These are phyloP conservation scores for Laburnicola sp. DNA, from an alignment of 2,329 filamentous ascomycete species.

Conservation along the genomic window DNA sequence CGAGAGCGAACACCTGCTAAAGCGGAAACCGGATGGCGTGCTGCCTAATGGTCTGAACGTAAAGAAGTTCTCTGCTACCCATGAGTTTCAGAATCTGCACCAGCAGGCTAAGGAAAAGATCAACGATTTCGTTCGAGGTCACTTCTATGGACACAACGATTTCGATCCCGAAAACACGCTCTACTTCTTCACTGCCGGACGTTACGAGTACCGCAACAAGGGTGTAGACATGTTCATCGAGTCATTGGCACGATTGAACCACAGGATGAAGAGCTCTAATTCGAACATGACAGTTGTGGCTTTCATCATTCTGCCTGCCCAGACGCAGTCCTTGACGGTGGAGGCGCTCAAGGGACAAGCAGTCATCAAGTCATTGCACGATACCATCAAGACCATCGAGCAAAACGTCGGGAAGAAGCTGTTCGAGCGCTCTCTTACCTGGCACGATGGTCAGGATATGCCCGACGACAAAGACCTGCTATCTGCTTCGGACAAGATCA, in stretches of 20 bases:
- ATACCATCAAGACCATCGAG: slow-evolving; percentile 92
- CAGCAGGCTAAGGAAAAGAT: slow-evolving; percentile 97
- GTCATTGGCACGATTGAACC: slow-evolving; percentile 89
- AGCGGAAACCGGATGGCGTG: slow-evolving; percentile 96
- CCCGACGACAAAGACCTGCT: slow-evolving; percentile 97
- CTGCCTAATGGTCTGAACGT: slow-evolving; percentile 96
- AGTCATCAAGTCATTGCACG: slow-evolving; percentile 92
- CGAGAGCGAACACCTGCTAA: slow-evolving; percentile 94
- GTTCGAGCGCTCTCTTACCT: slow-evolving; percentile 90
- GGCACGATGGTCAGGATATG: slow-evolving; percentile 91
- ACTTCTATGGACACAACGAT: slow-evolving; percentile 98
- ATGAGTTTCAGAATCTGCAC: slow-evolving; percentile 98
- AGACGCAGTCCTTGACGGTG: slow-evolving; percentile 91
- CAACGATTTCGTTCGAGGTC: slow-evolving; percentile 94
- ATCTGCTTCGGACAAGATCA: slow-evolving; percentile 85
- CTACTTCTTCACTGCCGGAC: slow-evolving; percentile 95
- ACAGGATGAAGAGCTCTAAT: slow-evolving; percentile 79
- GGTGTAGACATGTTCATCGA: slow-evolving; percentile 99
- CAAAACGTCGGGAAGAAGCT: slow-evolving; percentile 88
- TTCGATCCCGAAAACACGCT: slow-evolving; percentile 96
- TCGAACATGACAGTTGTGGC: slow-evolving; percentile 95
- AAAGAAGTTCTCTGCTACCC: slow-evolving; percentile 96
- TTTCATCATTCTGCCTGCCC: slow-evolving; percentile 98
- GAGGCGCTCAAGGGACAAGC: slow-evolving; percentile 96
- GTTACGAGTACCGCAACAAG: slow-evolving; percentile 98